Percentiles rank a stretch among this genome's conserved stretches.
Evolutionary conservation across 768 basidiomycete genomes (phyloP).

Genomic region (Asterophora parasitica): DNA sequence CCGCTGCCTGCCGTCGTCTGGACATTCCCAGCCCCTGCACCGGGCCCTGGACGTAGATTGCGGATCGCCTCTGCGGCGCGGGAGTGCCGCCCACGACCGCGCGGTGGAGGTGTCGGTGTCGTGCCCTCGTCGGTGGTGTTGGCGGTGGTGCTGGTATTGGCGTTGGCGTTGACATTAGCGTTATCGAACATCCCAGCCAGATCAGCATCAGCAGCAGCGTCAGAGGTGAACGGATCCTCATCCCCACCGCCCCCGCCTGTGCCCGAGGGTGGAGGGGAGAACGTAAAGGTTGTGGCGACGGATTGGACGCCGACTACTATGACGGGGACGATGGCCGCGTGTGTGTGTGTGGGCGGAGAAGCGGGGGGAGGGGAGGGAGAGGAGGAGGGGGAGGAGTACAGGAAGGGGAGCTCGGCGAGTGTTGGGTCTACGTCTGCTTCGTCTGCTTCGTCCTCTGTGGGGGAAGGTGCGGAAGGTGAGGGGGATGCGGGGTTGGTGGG

Average conservation of each 20-base stretch:
- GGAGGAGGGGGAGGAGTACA: slow-evolving; percentile 9
- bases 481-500: slow-evolving; percentile 13
- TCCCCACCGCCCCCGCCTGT: not conserved
- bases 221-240: too few species aligned
- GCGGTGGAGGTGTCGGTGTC: too few species aligned
- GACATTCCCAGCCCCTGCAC: slow-evolving; percentile 14
- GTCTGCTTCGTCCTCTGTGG: not conserved
- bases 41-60: slow-evolving; percentile 42
- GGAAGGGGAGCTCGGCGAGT: slow-evolving; percentile 17
- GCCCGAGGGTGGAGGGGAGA: slow-evolving; percentile 20
- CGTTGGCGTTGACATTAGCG: too few species aligned
- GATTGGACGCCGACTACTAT: slow-evolving; percentile 82
- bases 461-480: slow-evolving; percentile 1
- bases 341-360: too few species aligned
- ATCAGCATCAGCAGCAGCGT: too few species aligned
- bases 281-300: slow-evolving; percentile 46
- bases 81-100: slow-evolving; percentile 44
- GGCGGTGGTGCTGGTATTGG: not conserved
- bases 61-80: slow-evolving; percentile 61
- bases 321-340: slow-evolving; percentile 74
- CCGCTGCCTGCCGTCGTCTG: slow-evolving; percentile 12
- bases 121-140: too few species aligned
- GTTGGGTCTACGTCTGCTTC: slow-evolving; percentile 10
- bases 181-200: too few species aligned
- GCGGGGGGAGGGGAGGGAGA: not conserved